Evolutionary conservation across 2,329 filamentous ascomycete species (phyloP).

Genomic region (Cryphonectria naterciae): DNA sequence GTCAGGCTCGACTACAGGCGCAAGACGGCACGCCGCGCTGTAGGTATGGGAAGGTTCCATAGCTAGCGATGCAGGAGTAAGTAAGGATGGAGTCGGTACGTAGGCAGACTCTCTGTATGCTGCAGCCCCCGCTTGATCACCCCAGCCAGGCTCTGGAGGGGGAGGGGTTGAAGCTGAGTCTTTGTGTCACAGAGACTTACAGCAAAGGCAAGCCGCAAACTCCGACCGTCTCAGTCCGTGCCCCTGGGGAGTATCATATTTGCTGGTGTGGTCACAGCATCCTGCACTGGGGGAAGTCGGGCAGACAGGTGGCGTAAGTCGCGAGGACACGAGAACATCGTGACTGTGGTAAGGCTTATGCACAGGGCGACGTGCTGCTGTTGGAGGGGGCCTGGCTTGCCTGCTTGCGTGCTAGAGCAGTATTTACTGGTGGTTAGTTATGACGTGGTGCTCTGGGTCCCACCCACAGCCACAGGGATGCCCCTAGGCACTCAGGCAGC

Average conservation of each 20-base stretch:
- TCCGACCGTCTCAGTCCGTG: slow-evolving; percentile 1
- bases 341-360: neutral
- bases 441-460: slow-evolving; percentile 5
- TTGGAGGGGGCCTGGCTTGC: neutral
- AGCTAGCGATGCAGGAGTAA: neutral
- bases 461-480: neutral
- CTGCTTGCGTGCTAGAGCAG: neutral
- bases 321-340: neutral
- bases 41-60: slow-evolving; percentile 51
- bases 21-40: slow-evolving; percentile 61
- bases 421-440: neutral
- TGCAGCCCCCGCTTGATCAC: neutral
- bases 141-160: neutral
- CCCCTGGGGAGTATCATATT: neutral
- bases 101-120: neutral
- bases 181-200: neutral
- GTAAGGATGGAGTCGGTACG: neutral
- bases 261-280: slow-evolving; percentile 1
- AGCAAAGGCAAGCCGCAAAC: neutral
- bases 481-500: neutral
- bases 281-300: neutral
- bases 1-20: slow-evolving; percentile 48
- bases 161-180: neutral
- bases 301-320: neutral
- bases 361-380: neutral